Percentiles rank a stretch among this genome's conserved stretches.
phyloP scores from a whole-genome alignment of 345 rosid genomes.

The Eucalyptus guilfoylei region DNA sequence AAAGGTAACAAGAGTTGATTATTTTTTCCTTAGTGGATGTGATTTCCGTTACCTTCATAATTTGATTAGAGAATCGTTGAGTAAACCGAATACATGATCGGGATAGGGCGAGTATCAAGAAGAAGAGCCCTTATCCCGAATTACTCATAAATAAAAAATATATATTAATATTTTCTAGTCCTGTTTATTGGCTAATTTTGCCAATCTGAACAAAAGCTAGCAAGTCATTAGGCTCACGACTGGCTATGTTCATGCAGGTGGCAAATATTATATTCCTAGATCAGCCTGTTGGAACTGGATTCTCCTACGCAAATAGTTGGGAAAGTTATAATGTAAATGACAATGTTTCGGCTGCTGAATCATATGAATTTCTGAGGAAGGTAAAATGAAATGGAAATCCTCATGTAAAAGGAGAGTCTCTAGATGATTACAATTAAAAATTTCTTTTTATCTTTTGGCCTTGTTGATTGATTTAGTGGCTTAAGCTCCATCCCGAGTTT shows the following conservation, averaged over 20 bases:
- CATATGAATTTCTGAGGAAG: slow-evolving; percentile 10
- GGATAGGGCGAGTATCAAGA: too few species aligned
- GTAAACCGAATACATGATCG: too few species aligned
- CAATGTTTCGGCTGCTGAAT: neutral
- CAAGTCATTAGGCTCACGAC: too few species aligned
- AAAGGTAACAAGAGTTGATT: neutral
- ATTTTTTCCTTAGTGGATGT: too few species aligned
- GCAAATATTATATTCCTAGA: slow-evolving; percentile 19
- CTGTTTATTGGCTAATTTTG: too few species aligned
- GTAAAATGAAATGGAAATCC: neutral
- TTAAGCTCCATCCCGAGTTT: slow-evolving; percentile 7
- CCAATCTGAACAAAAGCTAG: too few species aligned
- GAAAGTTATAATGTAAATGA: neutral
- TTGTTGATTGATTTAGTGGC: slow-evolving; percentile 8
- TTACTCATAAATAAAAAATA: too few species aligned
- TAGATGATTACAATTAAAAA: too few species aligned
- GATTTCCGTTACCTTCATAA: too few species aligned
- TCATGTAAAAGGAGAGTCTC: neutral
- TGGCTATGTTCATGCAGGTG: neutral
- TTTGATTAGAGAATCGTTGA: too few species aligned
- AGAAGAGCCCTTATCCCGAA: too few species aligned
- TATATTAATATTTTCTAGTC: neutral
- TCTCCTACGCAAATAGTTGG: slow-evolving; percentile 16
- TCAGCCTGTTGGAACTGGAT: slow-evolving; percentile 22
- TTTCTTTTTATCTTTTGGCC: too few species aligned